Evolutionary conservation across 805 yeast genomes (phyloP), one percentile per base, ranked within the genome.

Genomic region (Lipomyces yamanashiensis): DNA sequence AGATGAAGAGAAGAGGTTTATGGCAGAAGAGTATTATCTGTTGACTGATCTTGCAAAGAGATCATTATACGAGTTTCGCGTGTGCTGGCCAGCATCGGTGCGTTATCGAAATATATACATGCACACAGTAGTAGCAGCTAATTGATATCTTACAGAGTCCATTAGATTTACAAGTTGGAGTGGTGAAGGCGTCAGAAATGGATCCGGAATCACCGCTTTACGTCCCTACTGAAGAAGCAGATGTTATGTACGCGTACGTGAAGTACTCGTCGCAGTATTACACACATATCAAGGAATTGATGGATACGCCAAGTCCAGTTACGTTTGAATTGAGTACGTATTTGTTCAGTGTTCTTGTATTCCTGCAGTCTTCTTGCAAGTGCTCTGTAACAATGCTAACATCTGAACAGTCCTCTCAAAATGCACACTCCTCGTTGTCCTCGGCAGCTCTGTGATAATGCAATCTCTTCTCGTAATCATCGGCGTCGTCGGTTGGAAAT

Each of bases 21-120:
- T 63, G 28, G 34, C 64, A 7, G 67, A 66, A 45, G 67, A 66
- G 21, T 66, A 54, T 19, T 66, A 64, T 36, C 52, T 59, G 15
- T 49, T 66, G 36, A 52, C 62, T 10, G 69, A 59, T 52, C 19
- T 66, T 19, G 12, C 13, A 8, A 63, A 66, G 59, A 62, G 69
- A 8, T 63, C 69, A 17, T 63, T 66, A 34, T 66, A 66, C 51
- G 69, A 66, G 57, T 66, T 66, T 49, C 59, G 69, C 10, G 69
- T 66, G n/a, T 66, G 69, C 61, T 66, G 69, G 69, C 68, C 69
- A 15, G 69, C 69, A 13, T 60, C 55, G 21, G 69, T 66, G 41
- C 9, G 67, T 9, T 23, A 3, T 13, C 3, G 13, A 28, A n/a
- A 10, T 3, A 5, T 17, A 19, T 28, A 12, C 2, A 37, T 21